A percentile compares a stretch with the other conserved stretches of the same genome.
These are phyloP conservation scores for Trametes gibbosa DNA, from an alignment of 768 basidiomycete species.

Conservation along the genomic window DNA sequence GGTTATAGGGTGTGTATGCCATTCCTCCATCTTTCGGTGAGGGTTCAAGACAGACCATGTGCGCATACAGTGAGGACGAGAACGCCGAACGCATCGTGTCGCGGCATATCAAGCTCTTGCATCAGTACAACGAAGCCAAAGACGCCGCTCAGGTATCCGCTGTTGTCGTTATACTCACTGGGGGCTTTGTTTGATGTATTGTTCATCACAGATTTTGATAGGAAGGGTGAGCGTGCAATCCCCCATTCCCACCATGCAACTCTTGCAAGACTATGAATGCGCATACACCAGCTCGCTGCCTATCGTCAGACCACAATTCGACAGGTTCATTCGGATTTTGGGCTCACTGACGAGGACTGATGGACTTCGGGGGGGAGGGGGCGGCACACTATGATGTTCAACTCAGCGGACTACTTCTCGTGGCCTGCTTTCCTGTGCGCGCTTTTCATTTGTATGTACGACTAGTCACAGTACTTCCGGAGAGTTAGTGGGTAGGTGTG, in stretches of 20 bases:
- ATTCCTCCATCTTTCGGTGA: not conserved
- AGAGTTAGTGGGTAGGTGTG: too few species aligned
- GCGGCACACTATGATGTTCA: too few species aligned
- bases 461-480: too few species aligned
- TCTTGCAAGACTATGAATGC: constrained; percentile 13
- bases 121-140: constrained; percentile 79
- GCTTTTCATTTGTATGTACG: too few species aligned
- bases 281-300: constrained; percentile 57
- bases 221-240: constrained; percentile 54
- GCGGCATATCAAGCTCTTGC: constrained; percentile 67
- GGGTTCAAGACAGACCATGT: not conserved
- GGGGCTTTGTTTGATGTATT: not conserved
- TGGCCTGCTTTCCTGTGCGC: too few species aligned
- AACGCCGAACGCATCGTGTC: constrained; percentile 61
- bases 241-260: not conserved
- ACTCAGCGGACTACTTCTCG: too few species aligned
- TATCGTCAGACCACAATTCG: constrained; percentile 67
- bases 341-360: constrained; percentile 59
- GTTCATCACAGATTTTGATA: constrained; percentile 58
- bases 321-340: constrained; percentile 73
- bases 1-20: constrained; percentile 42
- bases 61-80: constrained; percentile 34
- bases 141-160: constrained; percentile 69
- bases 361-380: too few species aligned
- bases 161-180: not conserved